These are phyloP conservation scores for Sporobolomyces phaffii DNA, from an alignment of 768 basidiomycete genomes.

Conservation along the genomic window DNA sequence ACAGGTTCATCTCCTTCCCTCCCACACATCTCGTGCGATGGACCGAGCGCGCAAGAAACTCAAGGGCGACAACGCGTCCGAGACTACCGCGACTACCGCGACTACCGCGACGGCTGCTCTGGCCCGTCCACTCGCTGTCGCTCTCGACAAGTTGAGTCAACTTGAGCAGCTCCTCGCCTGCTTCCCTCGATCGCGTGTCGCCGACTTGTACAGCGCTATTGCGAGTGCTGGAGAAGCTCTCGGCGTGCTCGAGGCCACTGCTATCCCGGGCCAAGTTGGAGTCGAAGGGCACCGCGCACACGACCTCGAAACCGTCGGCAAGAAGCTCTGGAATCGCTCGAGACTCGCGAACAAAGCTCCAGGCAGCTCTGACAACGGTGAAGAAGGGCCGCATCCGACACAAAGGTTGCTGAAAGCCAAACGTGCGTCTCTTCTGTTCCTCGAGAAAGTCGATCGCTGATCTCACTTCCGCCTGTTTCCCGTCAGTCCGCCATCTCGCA, in stretches of 20 bases:
- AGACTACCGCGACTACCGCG: too few relatives aligned
- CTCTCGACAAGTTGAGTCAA: neutral
- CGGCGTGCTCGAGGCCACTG: too few relatives aligned
- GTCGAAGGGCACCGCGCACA: too few relatives aligned
- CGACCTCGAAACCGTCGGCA: neutral
- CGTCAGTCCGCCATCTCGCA: neutral
- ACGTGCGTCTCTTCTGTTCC: neutral
- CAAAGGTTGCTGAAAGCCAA: neutral
- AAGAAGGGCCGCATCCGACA: neutral
- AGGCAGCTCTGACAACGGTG: neutral
- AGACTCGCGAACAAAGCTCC: neutral
- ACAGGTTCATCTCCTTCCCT: too few relatives aligned
- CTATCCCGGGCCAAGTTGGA: too few relatives aligned
- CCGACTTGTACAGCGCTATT: neutral
- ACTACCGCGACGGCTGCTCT: too few relatives aligned
- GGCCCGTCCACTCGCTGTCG: too few relatives aligned
- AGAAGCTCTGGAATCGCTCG: slow-evolving; percentile 1
- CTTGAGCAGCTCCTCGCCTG: neutral
- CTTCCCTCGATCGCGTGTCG: neutral
- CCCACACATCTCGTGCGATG: too few relatives aligned
- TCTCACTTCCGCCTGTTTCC: neutral
- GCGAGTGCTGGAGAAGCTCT: neutral
- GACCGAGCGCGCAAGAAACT: too few relatives aligned
- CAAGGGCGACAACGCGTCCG: too few relatives aligned
- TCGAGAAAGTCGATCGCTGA: too few relatives aligned